Percentiles rank a stretch among this genome's conserved stretches.
phyloP scores from a whole-genome alignment of 208 protist genomes.

The Leishmania amazonensis region DNA sequence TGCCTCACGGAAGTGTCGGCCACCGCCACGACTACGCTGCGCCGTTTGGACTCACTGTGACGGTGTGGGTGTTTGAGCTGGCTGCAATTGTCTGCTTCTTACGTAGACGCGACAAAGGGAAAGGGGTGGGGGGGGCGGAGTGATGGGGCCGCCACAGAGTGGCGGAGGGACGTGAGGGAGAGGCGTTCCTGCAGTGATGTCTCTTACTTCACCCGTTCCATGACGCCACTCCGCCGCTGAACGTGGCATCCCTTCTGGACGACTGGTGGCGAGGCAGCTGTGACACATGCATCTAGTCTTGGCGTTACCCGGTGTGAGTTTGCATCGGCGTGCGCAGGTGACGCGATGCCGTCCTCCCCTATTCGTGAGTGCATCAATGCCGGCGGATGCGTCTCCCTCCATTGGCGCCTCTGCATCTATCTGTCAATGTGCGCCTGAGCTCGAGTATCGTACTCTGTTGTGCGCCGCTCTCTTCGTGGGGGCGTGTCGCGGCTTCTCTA shows the following conservation, averaged over 20 bases:
- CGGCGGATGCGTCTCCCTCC: neutral
- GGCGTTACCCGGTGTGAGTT: neutral
- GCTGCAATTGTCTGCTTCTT: conserved; percentile 32
- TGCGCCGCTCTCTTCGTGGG: neutral
- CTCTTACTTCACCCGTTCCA: neutral
- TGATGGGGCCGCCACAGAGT: neutral
- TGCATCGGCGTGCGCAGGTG: neutral
- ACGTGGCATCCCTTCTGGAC: neutral
- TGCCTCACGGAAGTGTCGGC: conserved; percentile 24
- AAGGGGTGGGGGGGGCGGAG: neutral
- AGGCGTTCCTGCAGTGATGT: neutral
- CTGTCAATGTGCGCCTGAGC: neutral
- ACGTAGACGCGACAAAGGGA: conserved; percentile 6
- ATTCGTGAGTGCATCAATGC: neutral
- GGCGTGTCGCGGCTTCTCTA: neutral
- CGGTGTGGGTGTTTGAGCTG: conserved; percentile 45
- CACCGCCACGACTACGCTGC: conserved; percentile 33
- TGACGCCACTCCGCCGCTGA: neutral
- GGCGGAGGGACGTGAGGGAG: neutral
- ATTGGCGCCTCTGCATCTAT: neutral
- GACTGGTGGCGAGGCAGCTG: neutral
- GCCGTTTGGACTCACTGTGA: conserved; percentile 46
- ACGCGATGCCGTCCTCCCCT: neutral
- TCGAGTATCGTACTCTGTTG: neutral
- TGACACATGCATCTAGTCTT: neutral